Percentiles rank a stretch among this genome's conserved stretches.
These are phyloP conservation scores for Globisporangium heterothallicum DNA, from an alignment of 352 stramenopile genomes.

Conservation along the genomic window DNA sequence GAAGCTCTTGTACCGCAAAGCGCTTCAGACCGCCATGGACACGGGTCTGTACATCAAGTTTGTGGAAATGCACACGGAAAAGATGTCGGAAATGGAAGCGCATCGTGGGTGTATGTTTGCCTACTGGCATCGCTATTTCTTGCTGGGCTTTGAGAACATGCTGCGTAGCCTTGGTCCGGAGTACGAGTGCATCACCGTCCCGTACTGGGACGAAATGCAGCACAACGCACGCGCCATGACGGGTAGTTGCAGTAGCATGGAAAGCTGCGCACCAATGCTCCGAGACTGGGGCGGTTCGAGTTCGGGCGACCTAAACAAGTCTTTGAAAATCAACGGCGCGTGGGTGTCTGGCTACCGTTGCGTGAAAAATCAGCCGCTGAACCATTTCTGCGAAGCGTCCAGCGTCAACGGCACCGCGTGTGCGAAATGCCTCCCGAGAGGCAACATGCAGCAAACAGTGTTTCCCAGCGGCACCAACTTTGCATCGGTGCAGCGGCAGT, in stretches of 20 bases:
- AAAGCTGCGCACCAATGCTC: slow-evolving; percentile 31
- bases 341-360: slow-evolving; percentile 18
- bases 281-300: slow-evolving; percentile 28
- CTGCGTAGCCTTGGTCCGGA: slow-evolving; percentile 31
- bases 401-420: slow-evolving; percentile 23
- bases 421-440: slow-evolving; percentile 29
- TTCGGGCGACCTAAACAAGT: slow-evolving; percentile 9
- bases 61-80: slow-evolving; percentile 52
- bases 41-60: slow-evolving; percentile 42
- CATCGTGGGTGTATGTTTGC: slow-evolving; percentile 63
- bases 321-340: slow-evolving; percentile 12
- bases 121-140: slow-evolving; percentile 65
- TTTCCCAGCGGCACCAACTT: slow-evolving; percentile 33
- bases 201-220: slow-evolving; percentile 52
- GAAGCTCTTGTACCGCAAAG: slow-evolving; percentile 30
- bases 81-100: slow-evolving; percentile 34
- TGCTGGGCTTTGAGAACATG: slow-evolving; percentile 74
- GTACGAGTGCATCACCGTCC: slow-evolving; percentile 56
- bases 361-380: slow-evolving; percentile 19
- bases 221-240: slow-evolving; percentile 15
- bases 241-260: slow-evolving; percentile 24
- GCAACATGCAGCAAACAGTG: slow-evolving; percentile 6
- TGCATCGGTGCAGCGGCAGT: slow-evolving; percentile 32
- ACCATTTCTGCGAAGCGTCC: slow-evolving; percentile 40
- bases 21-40: slow-evolving; percentile 34